Base-by-base conservation (phyloP, 192 early-diverging fungal species). In the Backusella parvicylindrica region DNA sequence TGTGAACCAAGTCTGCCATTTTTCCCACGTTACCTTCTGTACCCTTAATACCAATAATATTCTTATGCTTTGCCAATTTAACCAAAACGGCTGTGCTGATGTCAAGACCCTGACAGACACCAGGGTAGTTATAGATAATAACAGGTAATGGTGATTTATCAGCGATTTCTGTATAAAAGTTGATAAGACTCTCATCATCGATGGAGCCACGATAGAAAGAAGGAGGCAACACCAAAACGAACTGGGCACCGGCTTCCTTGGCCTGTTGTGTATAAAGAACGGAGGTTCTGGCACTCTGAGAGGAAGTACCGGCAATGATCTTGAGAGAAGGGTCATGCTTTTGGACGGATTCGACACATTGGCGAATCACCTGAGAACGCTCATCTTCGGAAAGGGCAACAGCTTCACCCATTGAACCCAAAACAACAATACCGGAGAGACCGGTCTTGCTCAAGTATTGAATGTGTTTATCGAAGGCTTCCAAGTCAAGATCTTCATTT, bases 1-100 rank as follows among this genome's bases (percentile, higher is more conserved):
- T 71, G 1, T 64, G 32, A 64, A 76, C 65, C 15, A 82, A 60
- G 66, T 75, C 66, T 56, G 72, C 81, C n/a, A 82, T 74, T 71
- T 82, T 82, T 23, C 81, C 81, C 64, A 82, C 75, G 64, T 82
- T 82, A 36, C 77, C 81, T 32, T 82, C 81, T 15, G 81, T 82
- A 15, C 73, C 81, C 73, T 82, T 82, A 35, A 82, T 49, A 36
- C 72, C 81, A 30, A 72, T 74, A 71, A 82, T 82, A 70, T 82
- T 82, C 37, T 63, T 28, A 53, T 82, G 81, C 31, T 72, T 53
- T 11, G 81, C 26, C 16, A 82, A 64, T 11, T 72, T 32, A 12
- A 53, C 38, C 64, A 82, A 35, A 11, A 64, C 64, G 0, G 41
- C 63, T 35, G 68, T 73, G 26, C 64, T 36, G 40, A 82, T 50